Evolutionary conservation across 2,329 filamentous ascomycete genomes (phyloP), one percentile per base, ranked within the genome.

Genomic region (Cryphonectria parasitica): DNA sequence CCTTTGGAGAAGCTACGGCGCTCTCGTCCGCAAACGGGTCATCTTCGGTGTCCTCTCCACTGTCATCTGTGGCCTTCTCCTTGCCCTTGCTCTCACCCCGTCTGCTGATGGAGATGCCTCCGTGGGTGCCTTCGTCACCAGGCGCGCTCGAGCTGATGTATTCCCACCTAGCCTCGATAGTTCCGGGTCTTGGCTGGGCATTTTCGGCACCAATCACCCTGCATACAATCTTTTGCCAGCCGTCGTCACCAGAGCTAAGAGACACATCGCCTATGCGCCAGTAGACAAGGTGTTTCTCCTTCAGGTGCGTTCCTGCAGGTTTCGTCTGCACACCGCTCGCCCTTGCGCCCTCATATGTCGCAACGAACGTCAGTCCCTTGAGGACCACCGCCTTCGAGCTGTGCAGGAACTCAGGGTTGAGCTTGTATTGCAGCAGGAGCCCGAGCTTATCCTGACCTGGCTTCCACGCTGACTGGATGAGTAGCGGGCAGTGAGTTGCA

Each of bases 91-190:
- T 78, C 71, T 85, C 83, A 11, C 85, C 83, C 56, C 89, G 80
- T 71, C 82, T 82, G 6, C 87, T 89, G 67, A 94, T 83, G 5
- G 89, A 90, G 69, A 98, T 87, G 13, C 89, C 90, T 74, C 89
- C 91, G 0, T 87, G 0, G 87, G 75, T 3, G 83, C 86, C 0
- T 19, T 72, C 71, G 17, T 71, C 69, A 11, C 64, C 62, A 6
- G 66, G 68, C 7, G 43, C 36, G 39, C 77, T 69, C 2, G 82
- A 77, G 13, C 75, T 77, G 31, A 71, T 77, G 71, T 84, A 82
- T 78, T 97, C 94, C 90, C 95, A 98, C 69, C 91, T 86, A 0
- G 93, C 93, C 79, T 99, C 95, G 11, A 97, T 87, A 68, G 89
- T 90, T 0, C 94, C 94, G 6, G 92, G 88, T 73, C 89, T 89